Conservation (phyloP, 495 filamentous ascomycete species). For the Tuber calosporum region DNA sequence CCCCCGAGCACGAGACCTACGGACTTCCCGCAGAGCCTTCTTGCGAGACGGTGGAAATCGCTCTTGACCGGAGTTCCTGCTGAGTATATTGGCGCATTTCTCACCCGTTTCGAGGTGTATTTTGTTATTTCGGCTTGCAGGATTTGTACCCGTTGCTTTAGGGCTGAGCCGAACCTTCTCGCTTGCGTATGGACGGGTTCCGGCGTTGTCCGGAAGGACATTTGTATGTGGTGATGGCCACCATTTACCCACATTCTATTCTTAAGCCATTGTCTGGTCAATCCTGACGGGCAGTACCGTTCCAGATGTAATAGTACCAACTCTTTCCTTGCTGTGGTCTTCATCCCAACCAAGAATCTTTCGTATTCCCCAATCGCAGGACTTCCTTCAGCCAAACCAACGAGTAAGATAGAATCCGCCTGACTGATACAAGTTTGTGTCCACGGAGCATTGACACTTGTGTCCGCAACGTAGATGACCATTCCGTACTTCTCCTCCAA, state of each 20-base stretch:
- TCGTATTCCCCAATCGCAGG: conserved; percentile 92
- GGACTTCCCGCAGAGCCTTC: conserved; percentile 85
- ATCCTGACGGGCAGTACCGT: conserved; percentile 72
- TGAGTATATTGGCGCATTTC: conserved; percentile 81
- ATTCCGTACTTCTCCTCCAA: conserved; percentile 95
- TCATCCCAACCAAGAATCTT: conserved; percentile 88
- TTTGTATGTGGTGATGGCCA: conserved; percentile 97
- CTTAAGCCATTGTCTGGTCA: conserved; percentile 82
- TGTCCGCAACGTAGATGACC: conserved; percentile 95
- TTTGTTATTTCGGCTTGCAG: conserved; percentile 95
- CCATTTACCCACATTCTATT: conserved; percentile 97
- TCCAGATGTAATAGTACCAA: conserved; percentile 89
- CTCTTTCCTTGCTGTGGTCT: conserved; percentile 91
- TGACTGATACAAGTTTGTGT: conserved; percentile 96
- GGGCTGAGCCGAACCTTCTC: conserved; percentile 70
- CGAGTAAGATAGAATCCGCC: conserved; percentile 88
- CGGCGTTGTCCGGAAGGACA: conserved; percentile 73
- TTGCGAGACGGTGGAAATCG: conserved; percentile 88
- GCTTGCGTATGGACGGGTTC: conserved; percentile 63
- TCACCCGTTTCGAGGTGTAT: conserved; percentile 80
- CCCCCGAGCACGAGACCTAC: conserved; percentile 91
- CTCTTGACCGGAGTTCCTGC: conserved; percentile 89
- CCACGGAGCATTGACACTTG: conserved; percentile 92
- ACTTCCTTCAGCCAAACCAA: conserved; percentile 84
- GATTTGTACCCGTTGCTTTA: conserved; percentile 90